phyloP scores from a whole-genome alignment of 2,329 filamentous ascomycete genomes.

The Drechslerella coelobrocha region DNA sequence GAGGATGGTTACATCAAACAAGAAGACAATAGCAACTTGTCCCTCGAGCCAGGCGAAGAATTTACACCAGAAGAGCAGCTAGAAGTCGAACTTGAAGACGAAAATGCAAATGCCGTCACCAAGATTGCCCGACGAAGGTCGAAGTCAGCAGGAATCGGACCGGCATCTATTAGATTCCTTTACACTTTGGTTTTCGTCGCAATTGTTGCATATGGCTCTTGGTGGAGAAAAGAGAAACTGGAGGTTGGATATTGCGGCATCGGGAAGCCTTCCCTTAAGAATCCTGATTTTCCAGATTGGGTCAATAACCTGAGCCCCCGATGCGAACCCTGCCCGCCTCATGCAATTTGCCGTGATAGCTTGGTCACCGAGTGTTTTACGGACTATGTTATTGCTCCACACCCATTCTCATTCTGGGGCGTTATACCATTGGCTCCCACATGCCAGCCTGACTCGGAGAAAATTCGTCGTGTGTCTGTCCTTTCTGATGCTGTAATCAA shows the following conservation, averaged over 20 bases:
- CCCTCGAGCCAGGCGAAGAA: slow-evolving; percentile 78
- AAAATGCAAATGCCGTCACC: slow-evolving; percentile 62
- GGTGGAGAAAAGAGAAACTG: slow-evolving; percentile 95
- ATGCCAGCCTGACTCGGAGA: slow-evolving; percentile 93
- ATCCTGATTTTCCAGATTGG: slow-evolving; percentile 71
- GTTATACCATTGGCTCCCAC: slow-evolving; percentile 84
- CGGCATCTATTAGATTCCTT: slow-evolving; percentile 68
- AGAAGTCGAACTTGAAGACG: slow-evolving; percentile 62
- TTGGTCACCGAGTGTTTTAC: slow-evolving; percentile 80
- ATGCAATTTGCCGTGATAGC: slow-evolving; percentile 85
- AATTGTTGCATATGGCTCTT: slow-evolving; percentile 74
- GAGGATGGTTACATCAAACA: slow-evolving; percentile 58
- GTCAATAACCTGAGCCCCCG: slow-evolving; percentile 74
- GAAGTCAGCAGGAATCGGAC: slow-evolving; percentile 61
- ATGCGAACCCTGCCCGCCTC: slow-evolving; percentile 87
- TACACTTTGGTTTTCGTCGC: slow-evolving; percentile 74
- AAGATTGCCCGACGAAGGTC: slow-evolving; percentile 58
- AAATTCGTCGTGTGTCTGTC: slow-evolving; percentile 81
- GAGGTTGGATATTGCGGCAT: slow-evolving; percentile 93
- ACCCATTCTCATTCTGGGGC: slow-evolving; percentile 82
- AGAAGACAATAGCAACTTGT: slow-evolving; percentile 61
- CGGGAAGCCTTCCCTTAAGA: slow-evolving; percentile 69
- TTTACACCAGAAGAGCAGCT: slow-evolving; percentile 81
- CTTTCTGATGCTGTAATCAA: slow-evolving; percentile 89
- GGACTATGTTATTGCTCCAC: slow-evolving; percentile 83